These are phyloP conservation scores for Apiotrichum gamsii DNA, from an alignment of 1,284 basidiomycete genomes.

Conservation along the genomic window DNA sequence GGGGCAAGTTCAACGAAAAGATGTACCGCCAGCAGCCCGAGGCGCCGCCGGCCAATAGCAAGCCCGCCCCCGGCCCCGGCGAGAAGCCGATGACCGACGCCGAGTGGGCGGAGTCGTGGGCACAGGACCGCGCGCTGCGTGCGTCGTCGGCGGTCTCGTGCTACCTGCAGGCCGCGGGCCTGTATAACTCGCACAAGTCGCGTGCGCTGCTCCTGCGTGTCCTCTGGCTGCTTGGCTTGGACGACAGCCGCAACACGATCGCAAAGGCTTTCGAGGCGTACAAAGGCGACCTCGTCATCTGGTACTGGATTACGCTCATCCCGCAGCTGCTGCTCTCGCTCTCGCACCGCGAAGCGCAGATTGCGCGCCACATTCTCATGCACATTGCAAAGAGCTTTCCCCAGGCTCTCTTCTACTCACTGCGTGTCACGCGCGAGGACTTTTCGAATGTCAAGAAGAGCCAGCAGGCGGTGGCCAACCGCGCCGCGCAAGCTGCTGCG, in stretches of 20 bases:
- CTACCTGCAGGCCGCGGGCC: slow-evolving; percentile 93
- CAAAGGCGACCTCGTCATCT: slow-evolving; percentile 92
- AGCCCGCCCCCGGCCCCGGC: slow-evolving; percentile 42
- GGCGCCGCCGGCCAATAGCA: slow-evolving; percentile 23
- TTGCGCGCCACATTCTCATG: slow-evolving; percentile 81
- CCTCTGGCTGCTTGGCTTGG: slow-evolving; percentile 92
- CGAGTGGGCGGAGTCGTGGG: slow-evolving; percentile 39
- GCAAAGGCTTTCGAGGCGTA: slow-evolving; percentile 91
- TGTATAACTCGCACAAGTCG: slow-evolving; percentile 92
- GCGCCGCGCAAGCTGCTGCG: slow-evolving; percentile 11
- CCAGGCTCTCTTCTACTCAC: slow-evolving; percentile 94
- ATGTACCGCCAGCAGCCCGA: slow-evolving; percentile 60
- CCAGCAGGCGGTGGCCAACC: slow-evolving; percentile 21
- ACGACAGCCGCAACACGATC: slow-evolving; percentile 66
- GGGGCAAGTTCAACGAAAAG: slow-evolving; percentile 91
- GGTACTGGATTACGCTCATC: slow-evolving; percentile 99
- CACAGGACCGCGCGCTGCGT: slow-evolving; percentile 53
- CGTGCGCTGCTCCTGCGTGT: slow-evolving; percentile 86
- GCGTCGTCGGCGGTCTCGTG: slow-evolving; percentile 93
- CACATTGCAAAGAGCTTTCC: slow-evolving; percentile 90
- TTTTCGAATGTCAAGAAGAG: slow-evolving; percentile 52
- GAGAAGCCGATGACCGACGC: slow-evolving; percentile 66
- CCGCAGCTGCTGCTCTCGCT: slow-evolving; percentile 91
- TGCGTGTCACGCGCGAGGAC: slow-evolving; percentile 89
- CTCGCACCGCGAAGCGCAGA: slow-evolving; percentile 85